Percentiles rank a stretch among this genome's conserved stretches.
These are phyloP conservation scores for Allomyces arbusculus DNA, from an alignment of 192 early-diverging fungal species.

Conservation along the genomic window DNA sequence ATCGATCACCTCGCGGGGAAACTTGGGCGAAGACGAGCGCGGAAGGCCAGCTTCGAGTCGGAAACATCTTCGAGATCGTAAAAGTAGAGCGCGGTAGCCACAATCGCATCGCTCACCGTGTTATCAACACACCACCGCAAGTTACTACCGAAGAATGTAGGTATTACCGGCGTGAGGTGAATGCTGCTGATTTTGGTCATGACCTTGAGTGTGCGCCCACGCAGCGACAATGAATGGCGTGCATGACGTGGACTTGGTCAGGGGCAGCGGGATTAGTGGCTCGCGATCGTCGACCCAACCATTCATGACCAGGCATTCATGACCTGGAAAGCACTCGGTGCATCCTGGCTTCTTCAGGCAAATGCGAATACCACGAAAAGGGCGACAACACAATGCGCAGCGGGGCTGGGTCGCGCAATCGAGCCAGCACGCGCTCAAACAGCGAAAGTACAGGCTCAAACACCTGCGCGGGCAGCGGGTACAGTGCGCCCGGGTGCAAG, in stretches of 20 bases:
- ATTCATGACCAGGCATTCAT: conserved; percentile 7
- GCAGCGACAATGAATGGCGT: conserved; percentile 1
- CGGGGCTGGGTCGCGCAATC: too few relatives aligned
- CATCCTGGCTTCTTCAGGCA: neutral
- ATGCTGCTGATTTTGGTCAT: conserved; percentile 54
- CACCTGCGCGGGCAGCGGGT: too few relatives aligned
- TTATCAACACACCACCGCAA: conserved; percentile 49
- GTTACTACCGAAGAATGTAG: conserved; percentile 19
- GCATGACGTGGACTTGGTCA: neutral
- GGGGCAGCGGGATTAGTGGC: neutral
- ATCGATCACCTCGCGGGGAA: too few relatives aligned
- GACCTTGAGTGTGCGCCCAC: conserved; percentile 25
- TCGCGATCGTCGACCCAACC: neutral
- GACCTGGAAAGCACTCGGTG: neutral
- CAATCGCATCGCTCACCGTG: conserved; percentile 44
- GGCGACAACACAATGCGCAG: too few relatives aligned
- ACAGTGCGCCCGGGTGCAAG: too few relatives aligned
- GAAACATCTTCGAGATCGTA: conserved; percentile 48
- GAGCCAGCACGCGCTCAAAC: too few relatives aligned
- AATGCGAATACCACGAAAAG: too few relatives aligned
- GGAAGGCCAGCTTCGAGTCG: conserved; percentile 35
- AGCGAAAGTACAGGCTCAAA: too few relatives aligned
- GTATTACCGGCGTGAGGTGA: conserved; percentile 38
- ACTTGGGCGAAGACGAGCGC: neutral
- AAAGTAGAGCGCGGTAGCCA: conserved; percentile 53